phyloP scores from a whole-genome alignment of 1,284 basidiomycete genomes.

The Acaromyces ingoldii region DNA sequence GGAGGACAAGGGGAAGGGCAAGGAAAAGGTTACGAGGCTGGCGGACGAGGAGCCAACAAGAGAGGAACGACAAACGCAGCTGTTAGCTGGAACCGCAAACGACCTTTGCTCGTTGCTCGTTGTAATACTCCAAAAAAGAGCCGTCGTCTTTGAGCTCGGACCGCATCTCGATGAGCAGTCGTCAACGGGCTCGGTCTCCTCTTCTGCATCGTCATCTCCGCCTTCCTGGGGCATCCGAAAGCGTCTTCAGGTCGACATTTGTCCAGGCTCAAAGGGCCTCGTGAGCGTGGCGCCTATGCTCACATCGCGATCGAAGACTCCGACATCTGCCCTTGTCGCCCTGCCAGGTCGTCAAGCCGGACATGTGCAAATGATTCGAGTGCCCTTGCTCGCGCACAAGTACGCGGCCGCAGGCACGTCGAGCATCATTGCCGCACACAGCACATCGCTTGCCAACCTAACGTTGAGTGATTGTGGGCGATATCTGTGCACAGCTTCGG shows the following conservation, averaged over 20 bases:
- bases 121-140: constrained; percentile 27
- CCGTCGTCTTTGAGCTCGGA: constrained; percentile 29
- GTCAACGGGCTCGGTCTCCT: background rate
- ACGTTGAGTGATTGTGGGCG: constrained; percentile 23
- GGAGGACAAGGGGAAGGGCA: too few relatives aligned
- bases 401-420: constrained; percentile 17
- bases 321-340: constrained; percentile 21
- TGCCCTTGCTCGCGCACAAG: constrained; percentile 1
- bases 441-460: constrained; percentile 24
- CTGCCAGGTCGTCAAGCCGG: constrained; percentile 38
- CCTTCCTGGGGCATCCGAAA: constrained; percentile 22
- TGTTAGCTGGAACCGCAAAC: too few relatives aligned
- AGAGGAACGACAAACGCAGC: background rate
- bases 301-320: background rate
- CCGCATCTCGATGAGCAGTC: background rate
- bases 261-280: constrained; percentile 13
- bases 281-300: too few relatives aligned
- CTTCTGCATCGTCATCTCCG: background rate
- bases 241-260: constrained; percentile 20
- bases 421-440: constrained; percentile 39
- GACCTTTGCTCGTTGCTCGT: constrained; percentile 13
- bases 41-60: background rate
- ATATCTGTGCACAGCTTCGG: constrained; percentile 32
- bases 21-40: constrained; percentile 10
- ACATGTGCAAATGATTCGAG: constrained; percentile 31